Percentiles rank a stretch among this genome's conserved stretches.
These are phyloP conservation scores for Dothideomycetes sp. DNA, from an alignment of 2,329 filamentous ascomycete species.

Conservation along the genomic window DNA sequence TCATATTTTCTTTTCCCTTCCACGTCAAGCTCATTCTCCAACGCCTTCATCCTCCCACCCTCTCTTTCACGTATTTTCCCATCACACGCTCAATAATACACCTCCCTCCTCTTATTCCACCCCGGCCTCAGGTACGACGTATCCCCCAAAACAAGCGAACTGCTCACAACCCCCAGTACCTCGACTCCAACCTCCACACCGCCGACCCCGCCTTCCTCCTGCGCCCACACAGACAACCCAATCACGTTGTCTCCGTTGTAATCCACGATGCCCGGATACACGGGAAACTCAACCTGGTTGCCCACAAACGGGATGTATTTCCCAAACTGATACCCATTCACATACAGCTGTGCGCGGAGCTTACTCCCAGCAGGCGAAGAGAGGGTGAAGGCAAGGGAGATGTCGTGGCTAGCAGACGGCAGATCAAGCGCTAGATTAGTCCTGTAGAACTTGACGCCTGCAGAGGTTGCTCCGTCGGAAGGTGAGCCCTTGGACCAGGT, in stretches of 20 bases:
- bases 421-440: slow-evolving; percentile 41
- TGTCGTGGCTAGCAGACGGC: slow-evolving; percentile 40
- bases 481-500: slow-evolving; percentile 31
- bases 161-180: slow-evolving; percentile 40
- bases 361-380: slow-evolving; percentile 33
- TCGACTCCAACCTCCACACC: slow-evolving; percentile 32
- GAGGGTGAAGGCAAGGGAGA: slow-evolving; percentile 46
- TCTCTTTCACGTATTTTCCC: too few relatives aligned
- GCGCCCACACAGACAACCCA: slow-evolving; percentile 50
- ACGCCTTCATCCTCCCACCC: too few relatives aligned
- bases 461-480: slow-evolving; percentile 21
- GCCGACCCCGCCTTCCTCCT: slow-evolving; percentile 37
- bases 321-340: slow-evolving; percentile 53
- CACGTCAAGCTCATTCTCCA: too few relatives aligned
- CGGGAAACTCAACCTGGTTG: slow-evolving; percentile 50
- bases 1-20: too few relatives aligned
- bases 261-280: slow-evolving; percentile 48
- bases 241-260: slow-evolving; percentile 49
- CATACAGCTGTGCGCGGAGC: slow-evolving; percentile 47
- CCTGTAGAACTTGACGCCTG: slow-evolving; percentile 47
- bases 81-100: too few relatives aligned
- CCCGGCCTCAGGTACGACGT: slow-evolving; percentile 36
- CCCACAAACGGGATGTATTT: slow-evolving; percentile 50
- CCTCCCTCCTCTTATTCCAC: slow-evolving; percentile 30
- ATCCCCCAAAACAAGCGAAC: slow-evolving; percentile 27